Conservation (phyloP, 768 basidiomycete species). For the Macrolepiota fuliginosa region DNA sequence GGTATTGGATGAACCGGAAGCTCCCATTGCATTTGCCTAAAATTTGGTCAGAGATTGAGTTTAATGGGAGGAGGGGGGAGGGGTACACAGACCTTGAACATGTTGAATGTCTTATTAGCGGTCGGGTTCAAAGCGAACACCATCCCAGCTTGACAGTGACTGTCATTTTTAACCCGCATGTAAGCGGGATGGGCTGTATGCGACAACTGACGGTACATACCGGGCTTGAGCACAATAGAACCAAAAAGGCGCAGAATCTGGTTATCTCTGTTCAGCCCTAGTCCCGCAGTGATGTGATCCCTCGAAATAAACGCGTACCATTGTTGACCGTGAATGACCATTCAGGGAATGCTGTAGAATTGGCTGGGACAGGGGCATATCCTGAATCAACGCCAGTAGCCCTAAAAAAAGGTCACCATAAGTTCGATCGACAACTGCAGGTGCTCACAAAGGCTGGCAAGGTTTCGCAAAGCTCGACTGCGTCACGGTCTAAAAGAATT, state of each 20-base stretch:
- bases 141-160: constrained; percentile 49
- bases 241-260: constrained; percentile 42
- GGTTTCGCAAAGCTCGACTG: constrained; percentile 38
- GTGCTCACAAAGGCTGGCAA: constrained; percentile 28
- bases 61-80: not conserved
- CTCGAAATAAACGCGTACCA: constrained; percentile 17
- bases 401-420: constrained; percentile 14
- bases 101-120: constrained; percentile 37
- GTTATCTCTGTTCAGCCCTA: too few species aligned
- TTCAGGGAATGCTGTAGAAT: constrained; percentile 31
- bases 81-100: constrained; percentile 29
- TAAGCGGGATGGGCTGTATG: too few species aligned
- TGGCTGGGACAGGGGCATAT: constrained; percentile 36
- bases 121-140: constrained; percentile 57
- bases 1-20: too few species aligned
- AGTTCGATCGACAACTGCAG: not conserved
- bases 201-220: too few species aligned
- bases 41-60: not conserved
- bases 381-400: constrained; percentile 42
- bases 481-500: constrained; percentile 40
- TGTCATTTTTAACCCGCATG: too few species aligned
- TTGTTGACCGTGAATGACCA: constrained; percentile 35
- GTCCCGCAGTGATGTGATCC: too few species aligned
- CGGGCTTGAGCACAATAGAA: constrained; percentile 47
- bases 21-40: constrained; percentile 3